Evolutionary conservation across 371 early-diverging fungal species (phyloP), one percentile per base, ranked within the genome.

Genomic region (Mortierella sp.): DNA sequence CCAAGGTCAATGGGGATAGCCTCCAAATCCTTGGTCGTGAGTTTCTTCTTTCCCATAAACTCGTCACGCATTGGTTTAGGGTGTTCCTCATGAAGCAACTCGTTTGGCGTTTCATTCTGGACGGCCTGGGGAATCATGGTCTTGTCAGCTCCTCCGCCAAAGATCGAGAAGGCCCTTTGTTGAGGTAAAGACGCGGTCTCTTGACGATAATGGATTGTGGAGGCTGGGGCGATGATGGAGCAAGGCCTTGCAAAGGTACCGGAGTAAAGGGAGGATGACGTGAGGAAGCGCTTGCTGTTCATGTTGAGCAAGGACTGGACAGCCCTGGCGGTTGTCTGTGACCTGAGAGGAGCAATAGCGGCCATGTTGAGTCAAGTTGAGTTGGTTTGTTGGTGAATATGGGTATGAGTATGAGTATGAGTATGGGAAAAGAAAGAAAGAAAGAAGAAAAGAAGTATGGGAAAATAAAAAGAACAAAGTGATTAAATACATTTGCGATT

Each of bases 41-140:
- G 74, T 4, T 84, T 70, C 15, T 85, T 84, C 47, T 75, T 78
- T 24, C 76, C 76, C 72, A 89, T 76, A 55, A 93, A 92, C 59
- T 94, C 94, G 53, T 87, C 83, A 13, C 94, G 87, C 87, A 95
- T 92, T 0, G 95, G 96, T 43, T 74, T 48, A 0, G 96, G 95
- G 59, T 84, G 84, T 7, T 73, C 74, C 13, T 82, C 77, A 19
- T 85, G 84, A 9, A 88, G 60, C n/a, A 72, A 58, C 1, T 19
- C 64, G 47, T 87, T 88, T 3, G 80, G 77, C 33, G 83, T 72
- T 13, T 85, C 74, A 55, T 87, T 85, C 58, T 82, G 70, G 57
- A 81, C 76, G 28, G 75, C 76, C 11, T 81, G 60, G 11, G 81
- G 81, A 59, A 75, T 66, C 40, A 68, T 32, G 21, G 62, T 0